Evolutionary conservation across 345 rosid species (phyloP).

Genomic region (Lenwebbia sp.): DNA sequence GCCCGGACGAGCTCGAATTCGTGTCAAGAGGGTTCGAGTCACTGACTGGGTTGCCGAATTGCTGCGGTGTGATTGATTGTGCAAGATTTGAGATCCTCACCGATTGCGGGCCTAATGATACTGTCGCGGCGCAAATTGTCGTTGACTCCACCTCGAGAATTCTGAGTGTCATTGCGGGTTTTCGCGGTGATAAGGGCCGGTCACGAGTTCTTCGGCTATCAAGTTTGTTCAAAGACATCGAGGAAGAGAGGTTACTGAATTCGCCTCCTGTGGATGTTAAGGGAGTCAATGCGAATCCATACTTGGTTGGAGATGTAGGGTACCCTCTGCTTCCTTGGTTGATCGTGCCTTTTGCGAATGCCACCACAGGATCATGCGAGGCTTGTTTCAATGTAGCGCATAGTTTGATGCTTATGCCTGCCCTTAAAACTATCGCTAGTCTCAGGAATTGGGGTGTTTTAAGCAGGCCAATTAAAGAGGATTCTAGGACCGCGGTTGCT

Average conservation of each 20-base stretch:
- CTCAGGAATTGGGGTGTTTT: constrained; percentile 59
- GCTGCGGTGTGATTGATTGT: constrained; percentile 55
- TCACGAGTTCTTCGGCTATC: constrained; percentile 30
- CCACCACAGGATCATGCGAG: constrained; percentile 18
- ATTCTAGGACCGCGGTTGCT: constrained; percentile 38
- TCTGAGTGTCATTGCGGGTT: constrained; percentile 42
- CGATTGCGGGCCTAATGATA: constrained; percentile 3
- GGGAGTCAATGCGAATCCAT: constrained; percentile 29
- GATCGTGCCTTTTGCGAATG: constrained; percentile 40
- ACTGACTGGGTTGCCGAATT: constrained; percentile 41
- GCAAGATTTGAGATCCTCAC: constrained; percentile 25
- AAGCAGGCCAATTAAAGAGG: constrained; percentile 38
- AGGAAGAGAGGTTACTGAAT: constrained; percentile 23
- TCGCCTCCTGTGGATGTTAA: constrained; percentile 11
- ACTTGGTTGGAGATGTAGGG: constrained; percentile 35
- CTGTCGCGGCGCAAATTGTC: constrained; percentile 45
- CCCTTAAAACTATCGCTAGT: constrained; percentile 29
- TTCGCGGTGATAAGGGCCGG: constrained; percentile 34
- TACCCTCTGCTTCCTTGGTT: constrained; percentile 69
- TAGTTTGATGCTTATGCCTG: constrained; percentile 18
- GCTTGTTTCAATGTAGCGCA: constrained; percentile 30
- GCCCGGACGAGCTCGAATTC: constrained; percentile 28
- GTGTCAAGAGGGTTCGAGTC: constrained; percentile 33
- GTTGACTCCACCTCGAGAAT: constrained; percentile 50
- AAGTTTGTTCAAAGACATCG: constrained; percentile 36